Percentiles rank a stretch among this genome's conserved stretches.
phyloP scores from a whole-genome alignment of 129 eudicot genomes.

The Flaveria linearis region DNA sequence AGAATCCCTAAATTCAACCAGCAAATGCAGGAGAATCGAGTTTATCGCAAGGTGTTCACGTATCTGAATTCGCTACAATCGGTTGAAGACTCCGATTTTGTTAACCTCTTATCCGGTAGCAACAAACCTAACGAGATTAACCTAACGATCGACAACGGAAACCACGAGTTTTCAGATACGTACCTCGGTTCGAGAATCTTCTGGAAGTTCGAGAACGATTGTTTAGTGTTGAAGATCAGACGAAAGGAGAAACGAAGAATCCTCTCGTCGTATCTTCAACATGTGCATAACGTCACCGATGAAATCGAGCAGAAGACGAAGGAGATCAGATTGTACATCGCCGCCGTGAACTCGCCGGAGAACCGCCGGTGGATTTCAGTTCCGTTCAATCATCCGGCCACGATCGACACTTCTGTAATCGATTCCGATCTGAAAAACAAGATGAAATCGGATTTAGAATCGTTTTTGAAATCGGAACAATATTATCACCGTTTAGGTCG shows the following conservation, averaged over 20 bases:
- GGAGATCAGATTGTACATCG: slow-evolving; percentile 58
- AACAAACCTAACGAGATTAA: slow-evolving; percentile 61
- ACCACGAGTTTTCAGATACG: slow-evolving; percentile 46
- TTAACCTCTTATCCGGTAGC: slow-evolving; percentile 61
- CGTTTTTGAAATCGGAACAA: slow-evolving; percentile 73
- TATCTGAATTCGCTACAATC: slow-evolving; percentile 70
- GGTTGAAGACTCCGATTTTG: slow-evolving; percentile 71
- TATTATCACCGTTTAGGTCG: slow-evolving; percentile 81
- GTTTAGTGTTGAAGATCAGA: slow-evolving; percentile 62
- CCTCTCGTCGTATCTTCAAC: slow-evolving; percentile 72
- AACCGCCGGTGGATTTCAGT: slow-evolving; percentile 78
- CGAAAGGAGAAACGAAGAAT: slow-evolving; percentile 65
- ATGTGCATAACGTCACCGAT: slow-evolving; percentile 54
- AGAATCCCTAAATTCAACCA: slow-evolving; percentile 83
- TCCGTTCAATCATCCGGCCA: slow-evolving; percentile 79
- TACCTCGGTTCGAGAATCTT: slow-evolving; percentile 67
- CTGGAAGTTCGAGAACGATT: slow-evolving; percentile 58
- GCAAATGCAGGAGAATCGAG: slow-evolving; percentile 81
- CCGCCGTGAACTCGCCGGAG: slow-evolving; percentile 42
- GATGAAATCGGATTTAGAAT: slow-evolving; percentile 72
- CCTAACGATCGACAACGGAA: slow-evolving; percentile 52
- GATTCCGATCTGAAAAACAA: slow-evolving; percentile 68
- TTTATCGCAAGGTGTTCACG: slow-evolving; percentile 50
- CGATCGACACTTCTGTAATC: slow-evolving; percentile 73
- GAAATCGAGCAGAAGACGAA: slow-evolving; percentile 63